phyloP scores from a whole-genome alignment of 2,329 filamentous ascomycete genomes.

The Venturia carpophila region DNA sequence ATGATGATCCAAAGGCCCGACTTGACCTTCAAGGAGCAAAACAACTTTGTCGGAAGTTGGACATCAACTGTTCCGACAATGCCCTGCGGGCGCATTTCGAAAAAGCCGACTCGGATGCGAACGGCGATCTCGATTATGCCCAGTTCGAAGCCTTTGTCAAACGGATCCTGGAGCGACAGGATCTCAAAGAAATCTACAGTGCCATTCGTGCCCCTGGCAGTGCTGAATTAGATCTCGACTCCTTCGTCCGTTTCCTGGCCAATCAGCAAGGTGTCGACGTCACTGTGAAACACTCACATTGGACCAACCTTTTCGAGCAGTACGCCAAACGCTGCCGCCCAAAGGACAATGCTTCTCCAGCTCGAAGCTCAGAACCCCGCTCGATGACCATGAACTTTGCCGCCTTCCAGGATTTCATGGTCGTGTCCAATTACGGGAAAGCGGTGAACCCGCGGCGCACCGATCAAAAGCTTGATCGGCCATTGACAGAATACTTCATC shows the following conservation, averaged over 20 bases:
- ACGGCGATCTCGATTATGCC: slow-evolving; percentile 62
- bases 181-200: slow-evolving; percentile 68
- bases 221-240: slow-evolving; percentile 56
- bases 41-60: slow-evolving; percentile 76
- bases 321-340: slow-evolving; percentile 46
- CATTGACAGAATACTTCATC: slow-evolving; percentile 94
- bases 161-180: slow-evolving; percentile 73
- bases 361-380: slow-evolving; percentile 32
- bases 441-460: slow-evolving; percentile 30
- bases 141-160: slow-evolving; percentile 81
- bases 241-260: slow-evolving; percentile 70
- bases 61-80: slow-evolving; percentile 79
- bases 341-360: not conserved
- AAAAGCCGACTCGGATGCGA: slow-evolving; percentile 57
- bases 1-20: slow-evolving; percentile 54
- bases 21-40: slow-evolving; percentile 74
- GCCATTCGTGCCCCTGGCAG: slow-evolving; percentile 48
- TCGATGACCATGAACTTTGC: slow-evolving; percentile 63
- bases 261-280: slow-evolving; percentile 70
- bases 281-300: slow-evolving; percentile 54
- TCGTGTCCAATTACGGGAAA: slow-evolving; percentile 57
- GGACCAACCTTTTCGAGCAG: slow-evolving; percentile 65
- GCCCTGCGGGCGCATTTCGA: slow-evolving; percentile 68
- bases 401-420: slow-evolving; percentile 69
- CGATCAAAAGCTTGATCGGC: slow-evolving; percentile 69